phyloP scores from a whole-genome alignment of 164 flowering plant genomes.

The Vitis vinifera region DNA sequence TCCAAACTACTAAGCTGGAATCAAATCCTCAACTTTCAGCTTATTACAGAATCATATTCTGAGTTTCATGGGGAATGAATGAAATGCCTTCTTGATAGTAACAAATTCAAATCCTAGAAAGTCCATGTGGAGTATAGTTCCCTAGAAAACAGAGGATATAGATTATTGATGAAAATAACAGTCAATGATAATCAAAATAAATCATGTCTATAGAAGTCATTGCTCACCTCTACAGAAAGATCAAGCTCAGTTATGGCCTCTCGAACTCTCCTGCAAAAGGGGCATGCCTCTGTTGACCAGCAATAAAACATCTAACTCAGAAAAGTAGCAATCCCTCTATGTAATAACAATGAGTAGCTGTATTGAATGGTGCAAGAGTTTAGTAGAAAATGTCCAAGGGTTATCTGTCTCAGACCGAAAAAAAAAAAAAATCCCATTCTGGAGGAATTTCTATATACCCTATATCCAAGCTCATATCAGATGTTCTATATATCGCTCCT shows the following conservation, averaged over 20 bases:
- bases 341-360: not conserved
- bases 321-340: slow-evolving; percentile 11
- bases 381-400: not conserved
- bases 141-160: too few species aligned
- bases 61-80: not conserved
- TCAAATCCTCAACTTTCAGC: not conserved
- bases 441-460: too few species aligned
- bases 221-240: slow-evolving; percentile 69
- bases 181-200: not conserved
- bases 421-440: too few species aligned
- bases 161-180: too few species aligned
- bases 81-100: not conserved
- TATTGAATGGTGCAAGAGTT: not conserved
- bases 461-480: too few species aligned
- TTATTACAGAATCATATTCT: not conserved
- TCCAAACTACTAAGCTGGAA: not conserved
- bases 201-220: not conserved
- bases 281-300: slow-evolving; percentile 82
- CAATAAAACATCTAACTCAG: slow-evolving; percentile 16
- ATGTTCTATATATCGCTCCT: too few species aligned
- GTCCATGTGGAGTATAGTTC: too few species aligned
- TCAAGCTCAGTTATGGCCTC: slow-evolving; percentile 84
- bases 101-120: too few species aligned
- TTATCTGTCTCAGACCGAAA: too few species aligned
- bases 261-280: slow-evolving; percentile 83